Evolutionary conservation across 2,329 filamentous ascomycete genomes (phyloP), one percentile per base, ranked within the genome.

Genomic region (Coniochaeta ligniaria): DNA sequence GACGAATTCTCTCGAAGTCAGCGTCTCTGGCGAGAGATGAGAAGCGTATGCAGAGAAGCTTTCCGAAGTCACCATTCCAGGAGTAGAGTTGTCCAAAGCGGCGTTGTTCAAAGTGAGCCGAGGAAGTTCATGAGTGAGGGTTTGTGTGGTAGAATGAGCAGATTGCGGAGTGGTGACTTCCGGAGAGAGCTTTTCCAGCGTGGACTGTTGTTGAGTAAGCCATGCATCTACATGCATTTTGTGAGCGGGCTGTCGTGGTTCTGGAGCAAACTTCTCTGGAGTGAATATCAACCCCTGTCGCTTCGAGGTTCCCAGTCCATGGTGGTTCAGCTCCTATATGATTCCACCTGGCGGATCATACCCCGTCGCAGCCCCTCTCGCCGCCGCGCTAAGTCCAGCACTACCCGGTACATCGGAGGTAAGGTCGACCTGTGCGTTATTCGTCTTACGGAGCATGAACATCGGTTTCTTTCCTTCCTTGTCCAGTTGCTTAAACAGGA

Each of bases 381-480:
- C 76, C 26, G 73, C 74, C 33, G 67, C 65, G 11, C 75, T 76
- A 28, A 85, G 71, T 12, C 82, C 82, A 7, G 81, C 82, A 63
- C 82, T 84, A 17, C 82, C 82, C 11, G 81, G 81, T 1, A 77
- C 74, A 52, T 82, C 80, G 17, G 65, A 70, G 1, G 68, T 66
- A 11, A 68, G 61, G 58, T 85, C 83, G 26, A 75, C 75, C 58
- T 76, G 76, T 11, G 81, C 80, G 43, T 79, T 80, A 56, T 82
- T 84, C 36, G 83, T 87, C 74, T 86, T 86, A 61, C 95, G 81
- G 60, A 99, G 79, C 95, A 99, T 99, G 71, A 99, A 99, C 95
- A 98, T 98, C 24, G 95, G 95, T 73, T 98, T 99, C 76, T 96
- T 90, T 55, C 95, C 95, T 77, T 98, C 95, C 73, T 93, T 93